Evolutionary conservation across 2,329 filamentous ascomycete genomes (phyloP).

Genomic region (Diaporthe aspalathi): DNA sequence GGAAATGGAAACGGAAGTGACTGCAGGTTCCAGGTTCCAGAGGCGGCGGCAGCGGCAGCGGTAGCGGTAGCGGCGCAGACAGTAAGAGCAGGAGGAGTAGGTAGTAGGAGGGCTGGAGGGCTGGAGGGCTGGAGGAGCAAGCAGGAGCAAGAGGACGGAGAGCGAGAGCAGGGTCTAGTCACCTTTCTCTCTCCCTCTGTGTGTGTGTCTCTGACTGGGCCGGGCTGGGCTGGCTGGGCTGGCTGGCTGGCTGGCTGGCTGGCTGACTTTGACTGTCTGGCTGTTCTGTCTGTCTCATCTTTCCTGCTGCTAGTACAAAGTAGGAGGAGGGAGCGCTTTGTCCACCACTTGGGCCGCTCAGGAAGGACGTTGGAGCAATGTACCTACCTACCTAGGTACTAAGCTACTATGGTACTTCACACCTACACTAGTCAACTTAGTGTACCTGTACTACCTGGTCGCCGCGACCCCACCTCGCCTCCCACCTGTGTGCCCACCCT

Average conservation of each 20-base stretch:
- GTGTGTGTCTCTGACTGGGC: too few relatives aligned
- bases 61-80: background rate
- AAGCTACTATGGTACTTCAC: too few relatives aligned
- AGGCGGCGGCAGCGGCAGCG: slow-evolving; percentile 18
- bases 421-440: too few relatives aligned
- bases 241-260: background rate
- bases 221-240: too few relatives aligned
- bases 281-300: background rate
- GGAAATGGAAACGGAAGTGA: slow-evolving; percentile 37
- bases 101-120: background rate
- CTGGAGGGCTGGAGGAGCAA: background rate
- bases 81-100: slow-evolving; percentile 7
- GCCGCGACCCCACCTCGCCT: slow-evolving; percentile 16
- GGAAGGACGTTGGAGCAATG: slow-evolving; percentile 24
- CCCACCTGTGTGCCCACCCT: background rate
- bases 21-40: slow-evolving; percentile 34
- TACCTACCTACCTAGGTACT: too few relatives aligned
- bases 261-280: background rate
- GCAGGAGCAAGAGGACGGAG: background rate
- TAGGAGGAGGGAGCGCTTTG: slow-evolving; percentile 18
- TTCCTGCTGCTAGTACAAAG: background rate
- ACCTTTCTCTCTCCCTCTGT: too few relatives aligned
- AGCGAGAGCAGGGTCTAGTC: too few relatives aligned
- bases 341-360: slow-evolving; percentile 32
- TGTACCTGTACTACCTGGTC: too few relatives aligned